phyloP scores from a whole-genome alignment of 306 rosid species.

The Castanea sativa region DNA sequence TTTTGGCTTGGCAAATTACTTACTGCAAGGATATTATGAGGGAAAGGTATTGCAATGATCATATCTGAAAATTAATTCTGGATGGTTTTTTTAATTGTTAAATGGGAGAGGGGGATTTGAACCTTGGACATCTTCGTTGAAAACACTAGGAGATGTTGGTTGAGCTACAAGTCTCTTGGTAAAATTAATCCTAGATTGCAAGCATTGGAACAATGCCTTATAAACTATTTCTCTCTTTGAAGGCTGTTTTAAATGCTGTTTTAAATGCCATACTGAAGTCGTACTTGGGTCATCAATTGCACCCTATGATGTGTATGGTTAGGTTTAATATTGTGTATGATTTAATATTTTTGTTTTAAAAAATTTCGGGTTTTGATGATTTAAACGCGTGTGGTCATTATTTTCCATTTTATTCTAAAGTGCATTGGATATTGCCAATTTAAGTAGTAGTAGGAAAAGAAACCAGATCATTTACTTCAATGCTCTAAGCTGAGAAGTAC shows the following conservation, averaged over 20 bases:
- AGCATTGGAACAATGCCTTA: conserved; percentile 13
- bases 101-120: too few species aligned
- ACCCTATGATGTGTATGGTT: neutral
- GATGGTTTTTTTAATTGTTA: neutral
- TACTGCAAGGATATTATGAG: conserved; percentile 80
- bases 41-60: conserved; percentile 69
- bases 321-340: neutral
- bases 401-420: neutral
- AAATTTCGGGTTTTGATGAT: neutral
- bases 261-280: neutral
- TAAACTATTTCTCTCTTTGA: neutral
- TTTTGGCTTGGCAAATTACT: conserved; percentile 77
- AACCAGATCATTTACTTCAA: neutral
- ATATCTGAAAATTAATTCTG: conserved; percentile 7
- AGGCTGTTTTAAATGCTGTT: neutral
- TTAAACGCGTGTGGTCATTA: neutral
- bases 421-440: neutral
- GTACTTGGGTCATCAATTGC: neutral
- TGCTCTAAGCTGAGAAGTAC: neutral
- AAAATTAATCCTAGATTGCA: conserved; percentile 6
- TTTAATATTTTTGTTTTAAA: neutral
- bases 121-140: too few species aligned
- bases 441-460: neutral
- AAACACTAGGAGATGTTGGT: too few species aligned
- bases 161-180: too few species aligned